Evolutionary conservation across 768 basidiomycete genomes (phyloP).

Genomic region (Tulasnella sp.): DNA sequence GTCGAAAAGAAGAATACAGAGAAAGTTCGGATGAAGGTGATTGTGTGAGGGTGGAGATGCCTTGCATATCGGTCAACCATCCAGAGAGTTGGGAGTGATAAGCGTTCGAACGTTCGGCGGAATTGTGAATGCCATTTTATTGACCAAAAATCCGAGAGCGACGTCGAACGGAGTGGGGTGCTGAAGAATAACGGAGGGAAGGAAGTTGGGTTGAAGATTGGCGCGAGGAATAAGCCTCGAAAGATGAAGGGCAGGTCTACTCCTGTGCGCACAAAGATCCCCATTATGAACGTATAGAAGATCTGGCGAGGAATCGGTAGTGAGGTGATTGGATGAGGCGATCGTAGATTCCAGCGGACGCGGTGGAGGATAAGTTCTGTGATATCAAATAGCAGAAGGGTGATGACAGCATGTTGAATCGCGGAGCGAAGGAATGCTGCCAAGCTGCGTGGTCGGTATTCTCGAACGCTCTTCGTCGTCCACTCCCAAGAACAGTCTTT

Average conservation of each 20-base stretch:
- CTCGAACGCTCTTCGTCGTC: neutral
- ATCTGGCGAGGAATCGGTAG: neutral
- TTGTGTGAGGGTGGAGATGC: neutral
- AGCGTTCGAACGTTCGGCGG: conserved; percentile 3
- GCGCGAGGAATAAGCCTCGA: neutral
- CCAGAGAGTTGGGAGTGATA: conserved; percentile 5
- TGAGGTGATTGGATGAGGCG: neutral
- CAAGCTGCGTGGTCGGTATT: neutral
- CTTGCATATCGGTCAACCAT: neutral
- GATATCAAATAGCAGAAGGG: neutral
- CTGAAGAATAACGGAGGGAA: conserved; percentile 12
- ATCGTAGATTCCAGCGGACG: neutral
- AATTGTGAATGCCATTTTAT: conserved; percentile 16
- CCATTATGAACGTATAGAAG: neutral
- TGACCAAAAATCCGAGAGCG: conserved; percentile 17
- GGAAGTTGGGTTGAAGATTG: neutral
- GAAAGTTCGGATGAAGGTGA: neutral
- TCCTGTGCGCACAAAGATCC: neutral
- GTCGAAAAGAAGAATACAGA: neutral
- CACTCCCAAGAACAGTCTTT: neutral
- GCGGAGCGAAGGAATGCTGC: neutral
- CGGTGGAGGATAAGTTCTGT: neutral
- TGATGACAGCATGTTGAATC: neutral
- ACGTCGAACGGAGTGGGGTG: conserved; percentile 4
- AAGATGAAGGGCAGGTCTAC: neutral